Percentiles rank a stretch among this genome's conserved stretches.
Conservation (phyloP, 345 rosid genomes). For the Aquilaria yunnanensis region DNA sequence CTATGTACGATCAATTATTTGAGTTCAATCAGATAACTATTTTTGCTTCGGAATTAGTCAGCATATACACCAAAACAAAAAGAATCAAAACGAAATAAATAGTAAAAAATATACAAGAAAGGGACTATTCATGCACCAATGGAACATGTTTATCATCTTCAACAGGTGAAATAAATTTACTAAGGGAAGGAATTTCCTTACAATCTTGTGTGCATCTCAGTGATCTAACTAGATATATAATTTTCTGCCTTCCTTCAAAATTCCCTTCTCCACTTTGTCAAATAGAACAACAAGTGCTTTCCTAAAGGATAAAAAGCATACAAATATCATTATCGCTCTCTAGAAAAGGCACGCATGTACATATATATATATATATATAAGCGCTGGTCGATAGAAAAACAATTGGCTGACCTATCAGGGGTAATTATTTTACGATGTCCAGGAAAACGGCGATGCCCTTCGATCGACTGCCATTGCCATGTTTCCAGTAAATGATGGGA, state of each 20-base stretch:
- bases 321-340: slow-evolving; percentile 9
- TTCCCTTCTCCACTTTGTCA: slow-evolving; percentile 54
- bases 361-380: too few relatives aligned
- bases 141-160: too few relatives aligned
- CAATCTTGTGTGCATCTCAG: slow-evolving; percentile 67
- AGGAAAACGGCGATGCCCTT: slow-evolving; percentile 89
- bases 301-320: slow-evolving; percentile 30
- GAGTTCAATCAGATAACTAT: too few relatives aligned
- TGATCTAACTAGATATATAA: slow-evolving; percentile 32
- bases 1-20: too few relatives aligned
- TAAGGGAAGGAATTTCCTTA: slow-evolving; percentile 17
- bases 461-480: slow-evolving; percentile 97
- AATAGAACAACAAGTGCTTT: slow-evolving; percentile 60
- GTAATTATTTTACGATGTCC: slow-evolving; percentile 86
- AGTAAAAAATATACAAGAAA: too few relatives aligned
- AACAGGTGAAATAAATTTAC: too few relatives aligned
- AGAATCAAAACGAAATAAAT: too few relatives aligned
- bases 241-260: slow-evolving; percentile 41
- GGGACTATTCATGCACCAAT: too few relatives aligned
- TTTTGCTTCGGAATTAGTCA: too few relatives aligned
- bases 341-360: too few relatives aligned
- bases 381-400: too few relatives aligned
- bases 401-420: slow-evolving; percentile 71
- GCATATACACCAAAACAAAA: too few relatives aligned
- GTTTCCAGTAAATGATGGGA: slow-evolving; percentile 87